These are phyloP conservation scores for Paecilomyces variotii DNA, from an alignment of 2,329 filamentous ascomycete genomes.

Conservation along the genomic window DNA sequence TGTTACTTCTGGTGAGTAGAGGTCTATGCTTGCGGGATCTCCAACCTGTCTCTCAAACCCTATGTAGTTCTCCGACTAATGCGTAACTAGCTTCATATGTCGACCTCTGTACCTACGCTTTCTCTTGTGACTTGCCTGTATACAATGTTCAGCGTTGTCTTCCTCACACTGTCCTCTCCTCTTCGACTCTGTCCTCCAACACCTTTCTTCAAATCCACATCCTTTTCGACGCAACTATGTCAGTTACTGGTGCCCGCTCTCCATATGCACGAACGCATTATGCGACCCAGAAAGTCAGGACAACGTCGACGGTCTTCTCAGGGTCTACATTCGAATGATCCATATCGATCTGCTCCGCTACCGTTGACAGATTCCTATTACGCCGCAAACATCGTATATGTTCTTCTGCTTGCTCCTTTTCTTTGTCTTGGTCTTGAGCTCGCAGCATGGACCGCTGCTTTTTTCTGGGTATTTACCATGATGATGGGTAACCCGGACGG, in stretches of 20 bases:
- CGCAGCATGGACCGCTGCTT: conserved; percentile 51
- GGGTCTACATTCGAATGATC: conserved; percentile 31
- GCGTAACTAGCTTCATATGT: conserved; percentile 42
- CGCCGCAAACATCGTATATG: conserved; percentile 36
- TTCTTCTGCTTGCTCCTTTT: conserved; percentile 49
- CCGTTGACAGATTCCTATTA: conserved; percentile 29
- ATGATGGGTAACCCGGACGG: conserved; percentile 56
- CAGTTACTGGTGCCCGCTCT: conserved; percentile 47
- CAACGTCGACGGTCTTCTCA: conserved; percentile 13
- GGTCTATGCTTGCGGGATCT: not conserved
- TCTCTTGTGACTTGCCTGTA: conserved; percentile 48
- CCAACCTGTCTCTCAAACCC: not conserved
- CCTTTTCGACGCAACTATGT: conserved; percentile 44
- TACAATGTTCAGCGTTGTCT: conserved; percentile 44
- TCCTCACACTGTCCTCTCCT: conserved; percentile 45
- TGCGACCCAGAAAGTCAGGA: conserved; percentile 9
- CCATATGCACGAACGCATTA: conserved; percentile 36
- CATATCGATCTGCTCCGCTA: conserved; percentile 20
- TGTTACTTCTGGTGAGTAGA: conserved; percentile 34
- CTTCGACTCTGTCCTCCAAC: conserved; percentile 45
- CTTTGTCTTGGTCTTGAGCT: conserved; percentile 49
- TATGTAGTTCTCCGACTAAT: not conserved
- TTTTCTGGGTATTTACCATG: conserved; percentile 55
- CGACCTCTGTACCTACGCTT: conserved; percentile 46
- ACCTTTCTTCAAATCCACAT: conserved; percentile 34